These are phyloP conservation scores for Boletus rex-veris DNA, from an alignment of 768 basidiomycete species.

Conservation along the genomic window DNA sequence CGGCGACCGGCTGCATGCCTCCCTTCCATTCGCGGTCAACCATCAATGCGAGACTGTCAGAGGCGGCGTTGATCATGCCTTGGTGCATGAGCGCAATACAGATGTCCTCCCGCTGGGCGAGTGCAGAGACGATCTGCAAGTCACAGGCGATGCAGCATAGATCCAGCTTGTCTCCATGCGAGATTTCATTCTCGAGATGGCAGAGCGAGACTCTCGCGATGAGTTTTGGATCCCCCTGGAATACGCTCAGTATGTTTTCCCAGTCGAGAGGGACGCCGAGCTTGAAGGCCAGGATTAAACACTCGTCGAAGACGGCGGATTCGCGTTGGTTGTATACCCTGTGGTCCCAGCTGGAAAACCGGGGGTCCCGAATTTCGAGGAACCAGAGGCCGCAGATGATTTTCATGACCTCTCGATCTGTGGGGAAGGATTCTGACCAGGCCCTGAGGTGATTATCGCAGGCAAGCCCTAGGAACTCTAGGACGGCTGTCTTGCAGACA, in stretches of 20 bases:
- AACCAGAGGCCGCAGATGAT: slow-evolving; percentile 29
- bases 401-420: slow-evolving; percentile 24
- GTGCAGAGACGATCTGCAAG: slow-evolving; percentile 22
- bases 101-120: slow-evolving; percentile 18
- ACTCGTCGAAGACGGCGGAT: slow-evolving; percentile 26
- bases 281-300: slow-evolving; percentile 27
- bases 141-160: slow-evolving; percentile 28
- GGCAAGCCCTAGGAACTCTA: slow-evolving; percentile 26
- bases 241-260: slow-evolving; percentile 20
- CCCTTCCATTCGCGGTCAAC: slow-evolving; percentile 14
- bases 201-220: slow-evolving; percentile 19
- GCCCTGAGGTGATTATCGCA: slow-evolving; percentile 18
- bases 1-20: slow-evolving; percentile 10
- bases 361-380: slow-evolving; percentile 20
- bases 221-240: slow-evolving; percentile 13
- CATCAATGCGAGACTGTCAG: slow-evolving; percentile 19
- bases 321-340: slow-evolving; percentile 19
- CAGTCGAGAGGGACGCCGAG: slow-evolving; percentile 15
- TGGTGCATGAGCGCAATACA: slow-evolving; percentile 18
- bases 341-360: slow-evolving; percentile 21
- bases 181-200: slow-evolving; percentile 26
- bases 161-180: slow-evolving; percentile 14
- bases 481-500: slow-evolving; percentile 21
- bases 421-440: slow-evolving; percentile 22
- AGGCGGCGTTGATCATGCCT: slow-evolving; percentile 20